A percentile compares a stretch with the other conserved stretches of the same genome.
phyloP scores from a whole-genome alignment of 257 asterid species.

The Solanum etuberosum region DNA sequence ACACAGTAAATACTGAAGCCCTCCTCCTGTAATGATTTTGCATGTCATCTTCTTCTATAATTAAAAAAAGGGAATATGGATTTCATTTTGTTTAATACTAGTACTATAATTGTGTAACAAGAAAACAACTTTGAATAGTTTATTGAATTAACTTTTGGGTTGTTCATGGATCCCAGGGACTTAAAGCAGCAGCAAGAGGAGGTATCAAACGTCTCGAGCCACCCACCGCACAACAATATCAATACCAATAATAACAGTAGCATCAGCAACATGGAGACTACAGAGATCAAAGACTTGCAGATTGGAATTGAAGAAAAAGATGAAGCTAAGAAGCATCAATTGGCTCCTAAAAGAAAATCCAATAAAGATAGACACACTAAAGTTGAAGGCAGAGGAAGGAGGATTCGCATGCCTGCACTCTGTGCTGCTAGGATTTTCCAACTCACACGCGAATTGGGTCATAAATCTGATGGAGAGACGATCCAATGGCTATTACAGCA shows the following conservation, averaged over 20 bases:
- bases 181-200: conserved; percentile 24
- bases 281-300: conserved; percentile 17
- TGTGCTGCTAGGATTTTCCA: conserved; percentile 75
- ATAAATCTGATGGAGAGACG: conserved; percentile 72
- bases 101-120: neutral
- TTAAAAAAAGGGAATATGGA: neutral
- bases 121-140: neutral
- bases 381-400: conserved; percentile 70
- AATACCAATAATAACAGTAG: neutral
- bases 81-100: neutral
- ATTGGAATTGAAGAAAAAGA: conserved; percentile 35
- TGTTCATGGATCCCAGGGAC: conserved; percentile 55
- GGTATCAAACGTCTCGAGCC: conserved; percentile 9
- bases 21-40: neutral
- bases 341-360: conserved; percentile 54
- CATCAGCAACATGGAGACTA: conserved; percentile 5
- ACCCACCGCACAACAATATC: neutral
- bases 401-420: conserved; percentile 76
- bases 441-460: conserved; percentile 68
- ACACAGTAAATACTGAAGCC: neutral
- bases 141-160: neutral
- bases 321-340: conserved; percentile 21
- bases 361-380: conserved; percentile 71
- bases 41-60: neutral
- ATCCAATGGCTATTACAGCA: conserved; percentile 72